Base-by-base conservation (phyloP, 2,329 filamentous ascomycete species). In the Aspergillus hortae region DNA sequence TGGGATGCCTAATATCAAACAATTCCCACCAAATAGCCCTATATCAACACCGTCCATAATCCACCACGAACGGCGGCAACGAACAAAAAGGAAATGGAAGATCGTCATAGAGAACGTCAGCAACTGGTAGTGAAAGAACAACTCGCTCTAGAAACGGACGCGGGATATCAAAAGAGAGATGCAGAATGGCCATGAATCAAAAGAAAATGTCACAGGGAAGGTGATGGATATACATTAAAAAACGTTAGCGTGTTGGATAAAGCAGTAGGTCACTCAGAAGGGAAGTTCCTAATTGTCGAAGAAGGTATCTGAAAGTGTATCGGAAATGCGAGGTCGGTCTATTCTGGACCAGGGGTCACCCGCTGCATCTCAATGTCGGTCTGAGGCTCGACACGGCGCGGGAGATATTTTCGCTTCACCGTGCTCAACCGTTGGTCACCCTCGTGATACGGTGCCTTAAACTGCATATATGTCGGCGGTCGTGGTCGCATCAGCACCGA, bases 381-480 rank as follows among this genome's bases (percentile, higher is more conserved):
- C 68, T 83, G 75, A 68, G 80, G 67, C 62, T 80, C 72, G 41
- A 72, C 64, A 59, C 80, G 65, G 48, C 75, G 76, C 23, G 76
- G 73, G 14, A 73, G 72, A 56, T 77, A 74, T 60, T 80, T 80
- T 54, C 77, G 77, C 65, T 77, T 82, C 56, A 79, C 76, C 49
- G 76, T 72, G 6, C 87, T 89, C 55, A 96, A 84, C 23, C 94
- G 83, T 73, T 95, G 89, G 69, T 97, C 94, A 6, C 94, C 94
- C 56, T 86, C 80, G 56, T 84, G 76, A 62, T 94, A 92, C 49
- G 77, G 75, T 41, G 76, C 76, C 75, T 96, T 96, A 78, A 97
- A 96, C 55, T 83, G 82, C 66, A 96, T 84, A 69, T 96, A 97
- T 0, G 89, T 92, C 6, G 92, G 92, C 17, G 90, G 86, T 17